phyloP scores from a whole-genome alignment of 495 filamentous ascomycete genomes.

The Penicillium roqueforti region DNA sequence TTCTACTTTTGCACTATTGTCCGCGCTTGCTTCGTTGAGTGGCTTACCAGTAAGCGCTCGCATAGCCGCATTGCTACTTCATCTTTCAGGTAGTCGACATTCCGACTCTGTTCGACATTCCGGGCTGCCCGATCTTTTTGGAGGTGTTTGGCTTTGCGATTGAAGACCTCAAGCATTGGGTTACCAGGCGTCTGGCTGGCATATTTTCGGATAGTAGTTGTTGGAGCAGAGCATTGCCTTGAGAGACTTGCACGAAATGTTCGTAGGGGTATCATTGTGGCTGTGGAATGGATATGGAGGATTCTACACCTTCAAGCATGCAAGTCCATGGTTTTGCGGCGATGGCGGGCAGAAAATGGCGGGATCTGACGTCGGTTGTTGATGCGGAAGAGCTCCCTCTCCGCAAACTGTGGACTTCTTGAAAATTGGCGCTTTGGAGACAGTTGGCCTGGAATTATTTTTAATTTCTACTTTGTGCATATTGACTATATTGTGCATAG shows the following conservation, averaged over 20 bases:
- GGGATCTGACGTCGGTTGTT: conserved; percentile 34
- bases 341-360: conserved; percentile 7
- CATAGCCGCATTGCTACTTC: conserved; percentile 82
- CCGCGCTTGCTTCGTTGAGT: conserved; percentile 2
- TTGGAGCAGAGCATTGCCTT: conserved; percentile 16
- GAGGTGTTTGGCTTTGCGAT: conserved; percentile 75
- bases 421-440: conserved; percentile 3
- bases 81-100: conserved; percentile 87
- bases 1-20: background rate
- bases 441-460: background rate
- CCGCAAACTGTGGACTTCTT: conserved; percentile 14
- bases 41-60: conserved; percentile 73
- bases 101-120: conserved; percentile 65
- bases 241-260: conserved; percentile 22
- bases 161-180: conserved; percentile 86
- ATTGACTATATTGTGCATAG: background rate
- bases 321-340: background rate
- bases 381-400: conserved; percentile 26
- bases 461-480: background rate
- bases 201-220: conserved; percentile 49
- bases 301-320: conserved; percentile 13
- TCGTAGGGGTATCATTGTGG: conserved; percentile 28
- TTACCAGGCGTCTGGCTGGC: conserved; percentile 71
- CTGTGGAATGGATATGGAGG: background rate
- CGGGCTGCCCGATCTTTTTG: conserved; percentile 83